A percentile compares a stretch with the other conserved stretches of the same genome.
Conservation (phyloP, 2,329 filamentous ascomycete genomes). For the Xylariaceae sp. region DNA sequence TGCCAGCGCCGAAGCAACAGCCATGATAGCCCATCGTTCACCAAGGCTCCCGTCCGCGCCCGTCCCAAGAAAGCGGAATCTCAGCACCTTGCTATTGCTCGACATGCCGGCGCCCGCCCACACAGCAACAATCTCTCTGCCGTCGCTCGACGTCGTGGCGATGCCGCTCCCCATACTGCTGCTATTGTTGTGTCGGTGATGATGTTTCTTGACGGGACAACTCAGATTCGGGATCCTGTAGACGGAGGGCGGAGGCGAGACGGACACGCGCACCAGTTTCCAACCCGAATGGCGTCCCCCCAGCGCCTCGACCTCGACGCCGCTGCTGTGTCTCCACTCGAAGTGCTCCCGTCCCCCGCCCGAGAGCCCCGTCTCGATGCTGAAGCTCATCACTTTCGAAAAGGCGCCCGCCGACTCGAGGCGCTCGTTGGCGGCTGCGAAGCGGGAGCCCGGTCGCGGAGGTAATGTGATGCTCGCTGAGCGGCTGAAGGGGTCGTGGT, state of each 20-base stretch:
- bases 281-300: constrained; percentile 44
- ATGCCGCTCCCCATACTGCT: constrained; percentile 43
- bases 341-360: constrained; percentile 45
- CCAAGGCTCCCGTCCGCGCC: constrained; percentile 49
- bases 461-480: constrained; percentile 41
- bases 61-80: constrained; percentile 50
- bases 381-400: constrained; percentile 39
- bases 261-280: constrained; percentile 50
- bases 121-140: constrained; percentile 45
- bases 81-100: constrained; percentile 44
- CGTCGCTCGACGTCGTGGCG: constrained; percentile 31
- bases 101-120: constrained; percentile 43
- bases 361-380: constrained; percentile 42
- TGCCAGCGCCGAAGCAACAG: constrained; percentile 47
- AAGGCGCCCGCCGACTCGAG: constrained; percentile 16
- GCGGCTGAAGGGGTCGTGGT: constrained; percentile 12
- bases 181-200: constrained; percentile 16
- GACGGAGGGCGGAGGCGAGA: neutral
- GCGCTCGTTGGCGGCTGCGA: constrained; percentile 3
- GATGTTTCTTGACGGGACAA: too few species aligned
- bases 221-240: too few species aligned
- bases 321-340: constrained; percentile 52
- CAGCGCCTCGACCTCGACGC: constrained; percentile 44
- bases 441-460: constrained; percentile 19
- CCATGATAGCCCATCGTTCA: constrained; percentile 52